Base-by-base conservation (phyloP, 228 moss, liverwort and hornwort species). In the Sphagnum fallax region DNA sequence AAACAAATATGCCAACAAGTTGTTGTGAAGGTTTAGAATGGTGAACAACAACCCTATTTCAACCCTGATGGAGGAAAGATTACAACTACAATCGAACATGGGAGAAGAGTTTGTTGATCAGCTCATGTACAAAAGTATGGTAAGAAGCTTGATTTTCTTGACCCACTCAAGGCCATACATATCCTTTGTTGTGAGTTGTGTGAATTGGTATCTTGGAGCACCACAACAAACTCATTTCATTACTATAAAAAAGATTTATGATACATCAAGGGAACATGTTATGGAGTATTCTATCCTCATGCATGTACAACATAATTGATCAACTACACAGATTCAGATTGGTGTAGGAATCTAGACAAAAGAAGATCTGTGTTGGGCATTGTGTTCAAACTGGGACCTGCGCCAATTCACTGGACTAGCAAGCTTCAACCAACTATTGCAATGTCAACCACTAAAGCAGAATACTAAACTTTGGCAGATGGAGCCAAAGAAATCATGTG, bases 211-310 rank as follows among this genome's bases (percentile, higher is more conserved):
- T 32, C 2, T 32, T 32, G 32, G 32, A 32, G 2, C 32, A 32
- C 32, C 32, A 32, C 32, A 32, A 32, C 32, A 32, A 10, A 13
- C 8, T 6, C n/a, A 61, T 12, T 53, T 70, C 32, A 11, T 0
- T 16, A 5, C 4, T 6, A 7, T 6, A 16, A 59, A 61, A 49
- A 5, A 3, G 6, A 60, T 59, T 32, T 61, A 2, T 0, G 61
- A 59, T 70, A 18, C 57, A 11, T 70, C 6, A 60, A 16, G 10
- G 70, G 70, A 47, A 70, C 13, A 5, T 57, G 60, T 47, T 59
- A 8, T 61, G 70, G 70, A 60, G 47, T 62, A 6, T 48, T 70
- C 11, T 70, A 57, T 47, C 3, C 0, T 5, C 16, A 61, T 11
- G 7, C 1, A 16, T 0, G 6, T 58, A 12, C 0, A 0, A 6